Base-by-base conservation (phyloP, 352 stramenopile species). In the Globisporangium megalacanthum region DNA sequence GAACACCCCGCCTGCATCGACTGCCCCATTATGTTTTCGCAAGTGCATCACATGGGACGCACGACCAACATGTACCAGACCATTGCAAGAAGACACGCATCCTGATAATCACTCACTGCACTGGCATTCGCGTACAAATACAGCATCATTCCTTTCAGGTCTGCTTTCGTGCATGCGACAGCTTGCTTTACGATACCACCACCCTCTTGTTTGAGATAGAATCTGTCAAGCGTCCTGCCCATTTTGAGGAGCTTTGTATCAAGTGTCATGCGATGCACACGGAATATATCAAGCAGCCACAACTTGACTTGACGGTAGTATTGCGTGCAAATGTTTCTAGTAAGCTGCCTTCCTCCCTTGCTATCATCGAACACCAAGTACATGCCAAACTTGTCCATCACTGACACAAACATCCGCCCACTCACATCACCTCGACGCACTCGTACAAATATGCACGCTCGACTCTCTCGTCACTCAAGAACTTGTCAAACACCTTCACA, bases 371-470 rank as follows among this genome's bases (percentile, higher is more conserved):
- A 33, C 20, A 31, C 45, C 17, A 49, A 33, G 45, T 22, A 49
- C 45, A 49, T 49, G 14, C 17, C 45, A 49, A 33, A 49, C 45
- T 49, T 49, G 4, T 49, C 45, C 45, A 49, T 33, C 45, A 39
- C 35, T 8, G 35, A 39, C 35, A 13, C 35, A 9, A 39, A 39
- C 35, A 39, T 5, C 35, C 35, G n/a, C 4, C 17, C 45, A 49
- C 45, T 49, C 45, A 4, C 3, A n/a, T 49, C 49, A 54, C 29
- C 31, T 25, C 8, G 25, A 33, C 9, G 20, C 45, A 49, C 45
- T 33, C 49, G 10, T 25, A 54, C 22, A 54, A 2, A 39, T 54
- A 42, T 3, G 22, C 33, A 42, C 15, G 1, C n/a, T 25, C 8
- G 0, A 49, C 45, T 3, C 20, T 25, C 45, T 49, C n/a, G 9